These are phyloP conservation scores for Hordeum marinum DNA, from an alignment of 176 grass and related monocot species.

Conservation along the genomic window DNA sequence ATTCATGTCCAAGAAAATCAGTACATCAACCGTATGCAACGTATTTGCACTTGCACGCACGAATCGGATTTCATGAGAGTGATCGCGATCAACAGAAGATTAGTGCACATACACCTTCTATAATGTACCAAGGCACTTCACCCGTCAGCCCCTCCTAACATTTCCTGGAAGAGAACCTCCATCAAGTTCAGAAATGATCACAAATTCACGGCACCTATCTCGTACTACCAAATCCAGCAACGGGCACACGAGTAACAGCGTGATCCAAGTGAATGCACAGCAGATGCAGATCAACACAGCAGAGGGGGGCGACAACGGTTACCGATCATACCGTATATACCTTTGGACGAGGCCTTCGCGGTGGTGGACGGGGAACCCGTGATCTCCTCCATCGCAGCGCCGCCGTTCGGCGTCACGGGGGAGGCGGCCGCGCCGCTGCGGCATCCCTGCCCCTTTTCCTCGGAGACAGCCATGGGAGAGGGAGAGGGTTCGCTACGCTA, in stretches of 20 bases:
- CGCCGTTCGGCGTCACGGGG: neutral
- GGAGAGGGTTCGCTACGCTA: conserved; percentile 48
- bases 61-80: neutral
- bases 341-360: conserved; percentile 78
- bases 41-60: neutral
- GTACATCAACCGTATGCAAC: neutral
- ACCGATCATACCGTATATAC: conserved; percentile 15
- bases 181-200: neutral
- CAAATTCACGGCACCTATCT: neutral
- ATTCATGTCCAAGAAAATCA: neutral
- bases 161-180: neutral
- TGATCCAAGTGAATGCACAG: neutral
- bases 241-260: neutral
- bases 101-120: neutral
- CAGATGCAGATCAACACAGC: neutral
- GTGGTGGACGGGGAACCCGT: conserved; percentile 37
- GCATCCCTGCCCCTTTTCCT: conserved; percentile 53
- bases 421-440: neutral
- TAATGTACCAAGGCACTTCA: neutral
- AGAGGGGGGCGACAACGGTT: neutral
- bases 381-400: conserved; percentile 71
- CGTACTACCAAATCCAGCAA: neutral
- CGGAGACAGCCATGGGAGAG: conserved; percentile 59
- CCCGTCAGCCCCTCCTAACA: neutral
- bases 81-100: neutral